A percentile compares a stretch with the other conserved stretches of the same genome.
These are phyloP conservation scores for Lachnellula suecica DNA, from an alignment of 2,329 filamentous ascomycete species.

Conservation along the genomic window DNA sequence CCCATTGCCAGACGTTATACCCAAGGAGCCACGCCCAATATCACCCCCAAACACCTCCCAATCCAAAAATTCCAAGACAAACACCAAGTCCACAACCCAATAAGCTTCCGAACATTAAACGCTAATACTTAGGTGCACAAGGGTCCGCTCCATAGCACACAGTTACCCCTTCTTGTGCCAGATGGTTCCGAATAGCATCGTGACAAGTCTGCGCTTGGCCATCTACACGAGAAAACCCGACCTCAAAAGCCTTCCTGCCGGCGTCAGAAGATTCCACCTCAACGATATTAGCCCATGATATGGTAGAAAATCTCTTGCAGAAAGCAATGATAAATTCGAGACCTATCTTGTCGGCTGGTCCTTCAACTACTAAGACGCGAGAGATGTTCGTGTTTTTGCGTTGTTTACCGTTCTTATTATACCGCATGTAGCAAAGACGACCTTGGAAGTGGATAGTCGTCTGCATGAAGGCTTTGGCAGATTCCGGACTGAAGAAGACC, in stretches of 20 bases:
- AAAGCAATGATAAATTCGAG: no score
- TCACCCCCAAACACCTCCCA: no score
- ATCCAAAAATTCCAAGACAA: no score
- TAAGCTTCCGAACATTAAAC: no score
- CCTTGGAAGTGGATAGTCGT: no score
- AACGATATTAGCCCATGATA: background rate
- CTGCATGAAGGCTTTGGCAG: background rate
- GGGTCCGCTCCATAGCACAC: conserved; percentile 4
- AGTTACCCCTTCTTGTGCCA: background rate
- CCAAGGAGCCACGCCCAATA: no score
- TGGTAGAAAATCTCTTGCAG: background rate
- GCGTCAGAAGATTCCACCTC: background rate
- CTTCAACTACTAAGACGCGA: conserved; percentile 7
- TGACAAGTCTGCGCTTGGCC: conserved; percentile 7
- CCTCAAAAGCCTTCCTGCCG: conserved; percentile 7
- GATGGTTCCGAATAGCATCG: background rate
- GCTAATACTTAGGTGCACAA: no score
- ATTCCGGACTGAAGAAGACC: background rate
- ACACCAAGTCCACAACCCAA: no score
- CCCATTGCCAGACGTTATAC: no score
- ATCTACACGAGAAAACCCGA: conserved; percentile 13
- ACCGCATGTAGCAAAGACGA: no score
- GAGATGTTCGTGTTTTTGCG: background rate
- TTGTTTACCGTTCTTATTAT: no score
- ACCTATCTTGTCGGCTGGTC: conserved; percentile 2